Conservation (phyloP, 225 moss, liverwort and hornwort genomes). For the Sphagnum contortum region DNA sequence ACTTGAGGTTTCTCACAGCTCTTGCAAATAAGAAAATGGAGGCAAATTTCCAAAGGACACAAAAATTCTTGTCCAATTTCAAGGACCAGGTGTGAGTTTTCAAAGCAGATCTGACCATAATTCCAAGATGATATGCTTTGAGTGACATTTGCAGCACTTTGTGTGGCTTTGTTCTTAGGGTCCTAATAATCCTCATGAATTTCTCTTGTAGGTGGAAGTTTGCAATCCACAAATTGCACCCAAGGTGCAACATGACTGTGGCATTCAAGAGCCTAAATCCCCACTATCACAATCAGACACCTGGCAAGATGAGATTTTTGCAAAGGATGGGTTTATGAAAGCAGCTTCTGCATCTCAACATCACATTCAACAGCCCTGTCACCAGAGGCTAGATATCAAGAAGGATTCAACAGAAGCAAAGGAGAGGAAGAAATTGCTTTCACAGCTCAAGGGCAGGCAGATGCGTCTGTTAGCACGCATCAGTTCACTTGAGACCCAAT, state of each 20-base stretch:
- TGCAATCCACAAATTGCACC: too few relatives aligned
- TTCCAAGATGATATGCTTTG: too few relatives aligned
- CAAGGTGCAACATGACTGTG: too few relatives aligned
- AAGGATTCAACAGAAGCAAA: background rate
- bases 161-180: too few relatives aligned
- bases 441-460: slow-evolving; percentile 61
- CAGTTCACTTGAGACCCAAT: slow-evolving; percentile 16
- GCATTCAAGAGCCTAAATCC: too few relatives aligned
- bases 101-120: too few relatives aligned
- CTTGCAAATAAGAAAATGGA: slow-evolving; percentile 66
- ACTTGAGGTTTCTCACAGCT: slow-evolving; percentile 46
- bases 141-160: too few relatives aligned
- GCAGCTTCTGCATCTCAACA: background rate
- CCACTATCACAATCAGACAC: too few relatives aligned
- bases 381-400: background rate
- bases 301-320: too few relatives aligned
- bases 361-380: background rate
- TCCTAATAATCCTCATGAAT: too few relatives aligned
- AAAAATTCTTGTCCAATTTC: slow-evolving; percentile 52
- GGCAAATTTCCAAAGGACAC: slow-evolving; percentile 59
- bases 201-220: too few relatives aligned
- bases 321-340: background rate
- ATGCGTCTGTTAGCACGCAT: slow-evolving; percentile 39
- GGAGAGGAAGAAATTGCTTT: slow-evolving; percentile 39
- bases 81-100: slow-evolving; percentile 29